Percentiles rank a stretch among this genome's conserved stretches.
Conservation (phyloP, 2,329 filamentous ascomycete species). For the Nemania abortiva region DNA sequence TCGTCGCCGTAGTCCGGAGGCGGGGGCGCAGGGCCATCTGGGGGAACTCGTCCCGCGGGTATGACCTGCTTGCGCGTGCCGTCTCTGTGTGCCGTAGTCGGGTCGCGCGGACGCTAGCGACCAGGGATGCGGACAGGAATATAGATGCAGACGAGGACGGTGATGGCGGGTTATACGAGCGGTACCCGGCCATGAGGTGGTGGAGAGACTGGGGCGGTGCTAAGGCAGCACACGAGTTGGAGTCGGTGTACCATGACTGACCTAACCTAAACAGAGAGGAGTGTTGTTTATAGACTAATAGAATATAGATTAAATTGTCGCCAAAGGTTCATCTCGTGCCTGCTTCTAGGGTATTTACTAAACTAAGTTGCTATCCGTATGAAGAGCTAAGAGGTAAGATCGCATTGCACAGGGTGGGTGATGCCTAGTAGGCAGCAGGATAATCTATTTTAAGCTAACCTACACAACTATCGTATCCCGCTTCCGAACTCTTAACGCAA, state of each 20-base stretch:
- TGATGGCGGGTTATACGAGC: not conserved
- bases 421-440: too few relatives aligned
- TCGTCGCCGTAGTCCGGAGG: constrained; percentile 26
- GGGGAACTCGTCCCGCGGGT: constrained; percentile 24
- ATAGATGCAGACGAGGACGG: not conserved
- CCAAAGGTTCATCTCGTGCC: not conserved
- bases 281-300: not conserved
- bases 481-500: too few relatives aligned
- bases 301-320: constrained; percentile 20
- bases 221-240: constrained; percentile 36
- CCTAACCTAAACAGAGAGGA: not conserved
- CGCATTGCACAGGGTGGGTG: too few relatives aligned
- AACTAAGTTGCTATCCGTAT: too few relatives aligned
- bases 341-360: too few relatives aligned
- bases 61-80: constrained; percentile 10
- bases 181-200: constrained; percentile 9
- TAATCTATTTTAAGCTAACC: too few relatives aligned
- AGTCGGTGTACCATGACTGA: constrained; percentile 35
- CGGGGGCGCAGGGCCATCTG: constrained; percentile 25
- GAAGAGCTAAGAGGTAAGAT: too few relatives aligned
- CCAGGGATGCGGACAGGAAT: not conserved
- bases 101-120: not conserved
- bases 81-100: constrained; percentile 4
- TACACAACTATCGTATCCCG: too few relatives aligned
- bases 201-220: constrained; percentile 35